A percentile compares a stretch with the other conserved stretches of the same genome.
phyloP scores from a whole-genome alignment of 768 basidiomycete genomes.

The Collybia mongolica region DNA sequence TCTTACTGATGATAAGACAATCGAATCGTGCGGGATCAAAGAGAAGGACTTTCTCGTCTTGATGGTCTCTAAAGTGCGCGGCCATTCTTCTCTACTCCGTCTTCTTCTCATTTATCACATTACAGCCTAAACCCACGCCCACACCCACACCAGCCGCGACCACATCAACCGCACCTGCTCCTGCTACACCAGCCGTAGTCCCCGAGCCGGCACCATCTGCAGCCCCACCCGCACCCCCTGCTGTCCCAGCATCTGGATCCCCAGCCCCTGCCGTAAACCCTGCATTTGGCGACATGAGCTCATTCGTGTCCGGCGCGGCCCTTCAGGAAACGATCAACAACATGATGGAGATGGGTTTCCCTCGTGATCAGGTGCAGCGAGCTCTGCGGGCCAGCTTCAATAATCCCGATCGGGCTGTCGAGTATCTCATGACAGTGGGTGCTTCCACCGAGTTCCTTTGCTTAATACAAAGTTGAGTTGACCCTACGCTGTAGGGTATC shows the following conservation, averaged over 20 bases:
- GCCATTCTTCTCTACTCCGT: conserved; percentile 10
- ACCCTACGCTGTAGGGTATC: conserved; percentile 60
- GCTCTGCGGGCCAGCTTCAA: conserved; percentile 94
- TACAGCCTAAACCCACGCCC: conserved; percentile 20
- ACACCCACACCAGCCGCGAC: conserved; percentile 14
- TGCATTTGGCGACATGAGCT: conserved; percentile 44
- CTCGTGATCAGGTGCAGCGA: conserved; percentile 76
- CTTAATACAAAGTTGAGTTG: conserved; percentile 2
- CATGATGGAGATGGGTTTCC: conserved; percentile 95
- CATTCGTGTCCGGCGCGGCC: conserved; percentile 75
- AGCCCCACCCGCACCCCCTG: conserved; percentile 28
- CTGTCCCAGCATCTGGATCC: conserved; percentile 17
- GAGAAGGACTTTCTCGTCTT: conserved; percentile 99
- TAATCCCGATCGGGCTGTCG: conserved; percentile 97
- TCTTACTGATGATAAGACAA: conserved; percentile 81
- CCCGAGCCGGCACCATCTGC: conserved; percentile 23
- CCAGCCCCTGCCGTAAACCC: conserved; percentile 31
- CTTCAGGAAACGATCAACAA: conserved; percentile 77
- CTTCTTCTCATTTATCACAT: conserved; percentile 16
- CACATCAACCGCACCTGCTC: conserved; percentile 23
- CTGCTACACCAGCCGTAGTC: conserved; percentile 29
- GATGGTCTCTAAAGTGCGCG: conserved; percentile 91
- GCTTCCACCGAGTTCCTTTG: no score
- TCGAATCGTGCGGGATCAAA: conserved; percentile 88
- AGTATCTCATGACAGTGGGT: conserved; percentile 89